Conservation (phyloP, 768 basidiomycete genomes). For the Collybia mongolica region DNA sequence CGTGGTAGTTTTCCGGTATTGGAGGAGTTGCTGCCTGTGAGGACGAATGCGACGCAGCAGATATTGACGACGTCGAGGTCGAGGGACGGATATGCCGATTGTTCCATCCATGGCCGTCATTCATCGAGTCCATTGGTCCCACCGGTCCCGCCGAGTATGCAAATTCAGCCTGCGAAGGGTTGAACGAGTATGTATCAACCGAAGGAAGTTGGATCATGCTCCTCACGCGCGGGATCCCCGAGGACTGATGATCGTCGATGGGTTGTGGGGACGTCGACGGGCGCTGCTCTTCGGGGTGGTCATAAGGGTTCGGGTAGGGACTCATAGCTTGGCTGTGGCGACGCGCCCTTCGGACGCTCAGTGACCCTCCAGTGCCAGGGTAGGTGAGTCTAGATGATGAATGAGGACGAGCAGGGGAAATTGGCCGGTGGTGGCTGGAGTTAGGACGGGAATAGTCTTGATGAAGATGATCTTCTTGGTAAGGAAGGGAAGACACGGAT, state of each 20-base stretch:
- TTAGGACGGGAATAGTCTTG: slow-evolving; percentile 73
- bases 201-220: slow-evolving; percentile 83
- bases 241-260: slow-evolving; percentile 47
- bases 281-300: slow-evolving; percentile 61
- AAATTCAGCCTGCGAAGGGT: slow-evolving; percentile 71
- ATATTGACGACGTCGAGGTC: slow-evolving; percentile 75
- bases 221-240: slow-evolving; percentile 66
- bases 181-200: slow-evolving; percentile 67
- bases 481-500: slow-evolving; percentile 74
- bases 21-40: slow-evolving; percentile 84
- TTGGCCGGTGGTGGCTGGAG: slow-evolving; percentile 74
- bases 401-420: slow-evolving; percentile 64
- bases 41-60: slow-evolving; percentile 72
- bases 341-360: slow-evolving; percentile 71
- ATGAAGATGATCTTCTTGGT: slow-evolving; percentile 55
- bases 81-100: slow-evolving; percentile 66
- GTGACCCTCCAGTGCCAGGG: slow-evolving; percentile 36
- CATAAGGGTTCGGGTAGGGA: slow-evolving; percentile 84
- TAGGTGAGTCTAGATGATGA: slow-evolving; percentile 62
- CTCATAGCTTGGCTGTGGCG: slow-evolving; percentile 87
- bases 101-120: slow-evolving; percentile 45
- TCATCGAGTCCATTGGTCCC: slow-evolving; percentile 42
- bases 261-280: slow-evolving; percentile 75
- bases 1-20: slow-evolving; percentile 62
- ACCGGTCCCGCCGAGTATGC: slow-evolving; percentile 68